These are phyloP conservation scores for Chlorella sorokiniana DNA, from an alignment of 139 green algal species.

Conservation along the genomic window DNA sequence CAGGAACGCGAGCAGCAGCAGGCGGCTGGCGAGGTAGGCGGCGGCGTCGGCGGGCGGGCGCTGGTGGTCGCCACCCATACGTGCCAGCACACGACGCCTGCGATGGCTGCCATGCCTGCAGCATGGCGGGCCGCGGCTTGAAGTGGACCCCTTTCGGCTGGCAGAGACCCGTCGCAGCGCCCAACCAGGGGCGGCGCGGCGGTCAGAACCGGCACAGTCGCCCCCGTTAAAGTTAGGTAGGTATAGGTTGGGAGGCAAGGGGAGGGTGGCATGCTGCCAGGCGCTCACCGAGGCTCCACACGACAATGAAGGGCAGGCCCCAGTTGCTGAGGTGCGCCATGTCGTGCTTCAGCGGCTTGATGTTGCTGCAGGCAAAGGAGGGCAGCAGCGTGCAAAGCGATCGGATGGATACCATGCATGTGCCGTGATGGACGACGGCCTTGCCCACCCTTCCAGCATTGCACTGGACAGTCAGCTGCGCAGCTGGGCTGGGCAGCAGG, in stretches of 20 bases:
- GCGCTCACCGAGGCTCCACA: not conserved
- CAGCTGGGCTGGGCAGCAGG: not conserved
- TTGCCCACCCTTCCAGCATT: not conserved
- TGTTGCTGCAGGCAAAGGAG: constrained; percentile 26
- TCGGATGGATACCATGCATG: too few relatives aligned
- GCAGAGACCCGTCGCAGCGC: too few relatives aligned
- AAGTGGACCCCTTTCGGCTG: too few relatives aligned
- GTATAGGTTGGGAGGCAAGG: not conserved
- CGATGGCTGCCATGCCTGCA: constrained; percentile 36
- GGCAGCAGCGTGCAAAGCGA: not conserved
- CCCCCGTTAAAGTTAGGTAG: not conserved
- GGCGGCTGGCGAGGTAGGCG: constrained; percentile 36
- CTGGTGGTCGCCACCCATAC: constrained; percentile 6
- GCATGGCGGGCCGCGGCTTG: too few relatives aligned
- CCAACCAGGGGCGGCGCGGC: too few relatives aligned
- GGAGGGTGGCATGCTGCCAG: not conserved
- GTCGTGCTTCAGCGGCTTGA: constrained; percentile 42
- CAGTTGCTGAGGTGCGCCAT: constrained; percentile 38
- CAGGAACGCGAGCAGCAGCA: constrained; percentile 41
- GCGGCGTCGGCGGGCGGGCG: not conserved
- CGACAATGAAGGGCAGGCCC: constrained; percentile 31
- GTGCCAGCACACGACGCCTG: constrained; percentile 39
- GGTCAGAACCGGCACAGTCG: too few relatives aligned
- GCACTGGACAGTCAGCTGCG: not conserved
- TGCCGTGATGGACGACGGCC: too few relatives aligned